A percentile compares a stretch with the other conserved stretches of the same genome.
Conservation (phyloP, 2,329 filamentous ascomycete genomes). For the Penicillium sp. region DNA sequence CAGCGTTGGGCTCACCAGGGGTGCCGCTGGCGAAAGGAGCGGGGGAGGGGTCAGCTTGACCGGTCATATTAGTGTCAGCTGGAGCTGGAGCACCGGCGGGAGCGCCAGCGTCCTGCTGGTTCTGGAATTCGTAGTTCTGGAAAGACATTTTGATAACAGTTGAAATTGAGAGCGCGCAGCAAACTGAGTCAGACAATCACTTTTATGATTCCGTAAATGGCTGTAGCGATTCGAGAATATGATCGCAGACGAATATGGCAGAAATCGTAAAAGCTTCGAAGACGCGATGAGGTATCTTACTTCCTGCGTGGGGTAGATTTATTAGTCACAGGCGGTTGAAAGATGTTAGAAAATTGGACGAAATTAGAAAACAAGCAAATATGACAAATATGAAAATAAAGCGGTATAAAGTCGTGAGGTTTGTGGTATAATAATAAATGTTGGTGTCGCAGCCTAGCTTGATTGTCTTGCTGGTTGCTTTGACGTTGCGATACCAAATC, state of each 20-base stretch:
- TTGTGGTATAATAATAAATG: no score
- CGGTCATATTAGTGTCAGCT: slow-evolving; percentile 52
- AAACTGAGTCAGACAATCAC: neutral
- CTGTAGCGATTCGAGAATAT: slow-evolving; percentile 27
- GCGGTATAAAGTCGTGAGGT: neutral
- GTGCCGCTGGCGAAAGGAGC: slow-evolving; percentile 49
- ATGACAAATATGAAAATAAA: neutral
- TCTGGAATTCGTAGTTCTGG: slow-evolving; percentile 63
- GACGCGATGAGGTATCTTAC: slow-evolving; percentile 10
- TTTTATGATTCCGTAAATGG: slow-evolving; percentile 8
- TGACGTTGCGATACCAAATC: neutral
- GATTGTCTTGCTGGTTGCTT: neutral
- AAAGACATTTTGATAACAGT: slow-evolving; percentile 47
- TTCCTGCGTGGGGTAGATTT: slow-evolving; percentile 2
- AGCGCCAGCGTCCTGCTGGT: slow-evolving; percentile 54
- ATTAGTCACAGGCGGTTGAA: slow-evolving; percentile 14
- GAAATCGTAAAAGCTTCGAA: slow-evolving; percentile 24
- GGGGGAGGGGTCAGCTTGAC: slow-evolving; percentile 54
- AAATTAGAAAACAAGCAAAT: neutral
- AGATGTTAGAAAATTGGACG: neutral
- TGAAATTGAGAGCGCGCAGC: neutral
- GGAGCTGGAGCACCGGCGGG: slow-evolving; percentile 45
- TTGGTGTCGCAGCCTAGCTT: neutral
- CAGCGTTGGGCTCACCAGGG: slow-evolving; percentile 37
- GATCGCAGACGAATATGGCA: slow-evolving; percentile 28